phyloP scores from a whole-genome alignment of 2,329 filamentous ascomycete genomes.

The Fusarium sp. region DNA sequence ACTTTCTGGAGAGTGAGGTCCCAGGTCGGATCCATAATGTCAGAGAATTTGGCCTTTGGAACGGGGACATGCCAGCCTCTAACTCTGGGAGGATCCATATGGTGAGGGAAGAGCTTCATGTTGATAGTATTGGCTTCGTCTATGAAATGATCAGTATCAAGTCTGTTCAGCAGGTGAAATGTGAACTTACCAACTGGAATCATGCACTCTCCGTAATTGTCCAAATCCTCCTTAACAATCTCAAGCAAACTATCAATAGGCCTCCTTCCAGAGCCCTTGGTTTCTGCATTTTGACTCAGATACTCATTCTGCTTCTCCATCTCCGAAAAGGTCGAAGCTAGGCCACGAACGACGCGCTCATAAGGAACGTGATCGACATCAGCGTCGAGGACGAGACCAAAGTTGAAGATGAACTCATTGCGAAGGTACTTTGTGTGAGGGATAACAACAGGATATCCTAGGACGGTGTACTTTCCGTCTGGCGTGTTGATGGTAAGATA shows the following conservation, averaged over 20 bases:
- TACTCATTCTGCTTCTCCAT: constrained; percentile 94
- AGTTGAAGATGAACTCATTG: constrained; percentile 99
- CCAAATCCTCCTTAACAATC: constrained; percentile 85
- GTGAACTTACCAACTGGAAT: constrained; percentile 83
- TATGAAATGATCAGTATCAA: constrained; percentile 50
- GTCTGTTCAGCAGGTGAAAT: background rate
- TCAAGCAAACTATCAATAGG: constrained; percentile 87
- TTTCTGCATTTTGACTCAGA: constrained; percentile 71
- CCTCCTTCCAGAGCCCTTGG: constrained; percentile 64
- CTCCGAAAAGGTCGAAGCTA: constrained; percentile 86
- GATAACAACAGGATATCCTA: constrained; percentile 92
- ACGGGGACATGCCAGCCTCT: constrained; percentile 93
- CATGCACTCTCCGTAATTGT: constrained; percentile 98
- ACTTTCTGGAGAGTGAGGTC: constrained; percentile 84
- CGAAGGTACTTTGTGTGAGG: constrained; percentile 84
- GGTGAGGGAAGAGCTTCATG: constrained; percentile 92
- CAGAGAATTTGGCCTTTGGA: constrained; percentile 72
- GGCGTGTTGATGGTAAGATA: constrained; percentile 83
- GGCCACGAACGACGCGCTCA: constrained; percentile 85
- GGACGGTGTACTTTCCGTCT: constrained; percentile 77
- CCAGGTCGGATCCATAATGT: constrained; percentile 76
- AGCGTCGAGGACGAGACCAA: constrained; percentile 82
- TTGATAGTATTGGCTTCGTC: constrained; percentile 96
- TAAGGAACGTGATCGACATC: constrained; percentile 79
- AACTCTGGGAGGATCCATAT: constrained; percentile 80